These are phyloP conservation scores for Yamadazyma phyllophila DNA, from an alignment of 805 yeast genomes.

Conservation along the genomic window DNA sequence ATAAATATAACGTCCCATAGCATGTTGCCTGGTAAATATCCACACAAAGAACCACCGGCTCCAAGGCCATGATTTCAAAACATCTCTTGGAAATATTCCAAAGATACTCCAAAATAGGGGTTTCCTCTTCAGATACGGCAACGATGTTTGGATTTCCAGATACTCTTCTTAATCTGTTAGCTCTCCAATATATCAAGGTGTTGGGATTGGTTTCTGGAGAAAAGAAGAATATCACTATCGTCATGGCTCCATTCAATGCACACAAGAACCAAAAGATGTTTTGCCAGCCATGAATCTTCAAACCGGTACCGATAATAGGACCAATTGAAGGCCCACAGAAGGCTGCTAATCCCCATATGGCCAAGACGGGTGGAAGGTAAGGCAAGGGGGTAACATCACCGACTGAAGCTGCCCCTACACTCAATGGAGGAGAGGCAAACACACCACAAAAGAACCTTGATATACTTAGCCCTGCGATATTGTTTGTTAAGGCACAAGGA, in stretches of 20 bases:
- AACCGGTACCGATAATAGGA: constrained; percentile 30
- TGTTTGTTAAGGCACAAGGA: constrained; percentile 51
- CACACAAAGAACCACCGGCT: constrained; percentile 57
- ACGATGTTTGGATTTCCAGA: constrained; percentile 48
- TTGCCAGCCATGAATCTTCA: constrained; percentile 7
- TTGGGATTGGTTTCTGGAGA: constrained; percentile 34
- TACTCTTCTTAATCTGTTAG: constrained; percentile 42
- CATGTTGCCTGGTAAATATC: constrained; percentile 50
- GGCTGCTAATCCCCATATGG: constrained; percentile 55
- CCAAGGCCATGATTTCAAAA: constrained; percentile 45
- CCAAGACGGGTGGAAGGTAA: constrained; percentile 44
- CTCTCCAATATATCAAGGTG: constrained; percentile 47
- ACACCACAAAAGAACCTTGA: constrained; percentile 59
- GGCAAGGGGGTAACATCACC: constrained; percentile 46
- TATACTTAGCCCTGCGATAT: constrained; percentile 50
- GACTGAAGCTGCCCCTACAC: constrained; percentile 57
- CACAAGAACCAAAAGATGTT: constrained; percentile 10
- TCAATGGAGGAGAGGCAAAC: constrained; percentile 53
- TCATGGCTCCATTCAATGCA: constrained; percentile 6
- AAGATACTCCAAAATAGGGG: not conserved
- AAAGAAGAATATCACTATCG: constrained; percentile 1
- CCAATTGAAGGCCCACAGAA: constrained; percentile 56
- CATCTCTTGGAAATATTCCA: constrained; percentile 42
- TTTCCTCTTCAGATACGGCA: constrained; percentile 35
- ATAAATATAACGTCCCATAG: constrained; percentile 53